Conservation (phyloP, 768 basidiomycete genomes). For the Naganishia vaughanmartiniae region DNA sequence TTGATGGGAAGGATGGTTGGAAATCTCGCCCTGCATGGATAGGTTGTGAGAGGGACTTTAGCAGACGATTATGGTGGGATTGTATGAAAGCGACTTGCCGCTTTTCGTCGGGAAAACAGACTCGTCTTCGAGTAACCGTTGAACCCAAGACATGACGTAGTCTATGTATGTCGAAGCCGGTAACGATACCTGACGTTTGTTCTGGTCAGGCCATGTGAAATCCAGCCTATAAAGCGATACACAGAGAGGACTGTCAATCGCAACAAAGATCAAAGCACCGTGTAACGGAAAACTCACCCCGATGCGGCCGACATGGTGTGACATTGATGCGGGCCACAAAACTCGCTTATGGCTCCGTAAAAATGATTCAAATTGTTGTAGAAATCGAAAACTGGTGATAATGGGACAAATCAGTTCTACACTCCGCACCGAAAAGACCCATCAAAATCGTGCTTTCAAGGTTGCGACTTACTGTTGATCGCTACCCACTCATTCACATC, state of each 20-base stretch:
- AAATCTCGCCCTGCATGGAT: conserved; percentile 70
- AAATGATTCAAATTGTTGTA: conserved; percentile 96
- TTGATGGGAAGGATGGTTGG: conserved; percentile 80
- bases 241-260: neutral
- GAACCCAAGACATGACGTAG: conserved; percentile 95
- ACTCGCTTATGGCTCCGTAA: conserved; percentile 88
- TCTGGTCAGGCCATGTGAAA: conserved; percentile 91
- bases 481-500: conserved; percentile 98
- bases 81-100: conserved; percentile 58
- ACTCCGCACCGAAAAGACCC: too few relatives aligned
- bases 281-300: conserved; percentile 60
- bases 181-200: conserved; percentile 78
- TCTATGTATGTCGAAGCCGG: conserved; percentile 96
- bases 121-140: conserved; percentile 91
- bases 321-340: conserved; percentile 84
- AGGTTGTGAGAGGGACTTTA: neutral
- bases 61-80: neutral
- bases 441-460: neutral
- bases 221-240: conserved; percentile 62
- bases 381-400: conserved; percentile 80
- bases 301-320: conserved; percentile 87
- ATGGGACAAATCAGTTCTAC: too few relatives aligned
- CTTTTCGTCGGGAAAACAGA: conserved; percentile 90
- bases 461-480: conserved; percentile 69
- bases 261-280: too few relatives aligned